phyloP scores from a whole-genome alignment of 2,329 filamentous ascomycete genomes.

The Daldinia sp. region DNA sequence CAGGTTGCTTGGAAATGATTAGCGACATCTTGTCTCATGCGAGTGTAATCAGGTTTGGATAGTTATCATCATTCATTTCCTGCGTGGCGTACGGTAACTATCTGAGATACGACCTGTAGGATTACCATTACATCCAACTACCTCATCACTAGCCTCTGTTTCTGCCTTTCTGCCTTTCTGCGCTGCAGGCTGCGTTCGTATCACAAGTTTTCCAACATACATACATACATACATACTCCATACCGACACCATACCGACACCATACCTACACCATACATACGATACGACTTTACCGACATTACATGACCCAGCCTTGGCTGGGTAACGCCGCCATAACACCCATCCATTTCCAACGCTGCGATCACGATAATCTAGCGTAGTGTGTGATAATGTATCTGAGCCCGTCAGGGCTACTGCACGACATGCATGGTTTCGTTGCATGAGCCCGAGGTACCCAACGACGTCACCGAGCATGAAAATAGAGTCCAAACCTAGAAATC shows the following conservation, averaged over 20 bases:
- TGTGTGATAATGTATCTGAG: too few species aligned
- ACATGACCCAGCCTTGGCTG: too few species aligned
- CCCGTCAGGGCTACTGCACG: not conserved
- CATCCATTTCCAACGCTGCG: too few species aligned
- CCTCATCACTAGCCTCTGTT: too few species aligned
- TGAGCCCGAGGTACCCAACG: slow-evolving; percentile 19
- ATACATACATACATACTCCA: not conserved
- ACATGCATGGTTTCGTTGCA: slow-evolving; percentile 26
- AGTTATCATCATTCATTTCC: not conserved
- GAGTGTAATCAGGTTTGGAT: not conserved
- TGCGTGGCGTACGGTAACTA: not conserved
- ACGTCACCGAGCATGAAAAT: slow-evolving; percentile 26
- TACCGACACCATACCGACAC: too few species aligned
- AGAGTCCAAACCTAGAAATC: not conserved
- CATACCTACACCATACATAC: too few species aligned
- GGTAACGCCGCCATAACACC: too few species aligned
- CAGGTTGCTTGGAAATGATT: not conserved
- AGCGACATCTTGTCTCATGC: not conserved
- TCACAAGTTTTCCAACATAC: not conserved
- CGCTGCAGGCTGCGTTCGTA: not conserved
- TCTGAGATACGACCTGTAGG: not conserved
- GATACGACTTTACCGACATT: too few species aligned
- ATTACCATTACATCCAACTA: too few species aligned
- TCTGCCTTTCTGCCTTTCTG: too few species aligned
- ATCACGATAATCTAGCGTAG: too few species aligned